Evolutionary conservation across 371 early-diverging fungal species (phyloP).

Genomic region (Capillidium heterosporum): DNA sequence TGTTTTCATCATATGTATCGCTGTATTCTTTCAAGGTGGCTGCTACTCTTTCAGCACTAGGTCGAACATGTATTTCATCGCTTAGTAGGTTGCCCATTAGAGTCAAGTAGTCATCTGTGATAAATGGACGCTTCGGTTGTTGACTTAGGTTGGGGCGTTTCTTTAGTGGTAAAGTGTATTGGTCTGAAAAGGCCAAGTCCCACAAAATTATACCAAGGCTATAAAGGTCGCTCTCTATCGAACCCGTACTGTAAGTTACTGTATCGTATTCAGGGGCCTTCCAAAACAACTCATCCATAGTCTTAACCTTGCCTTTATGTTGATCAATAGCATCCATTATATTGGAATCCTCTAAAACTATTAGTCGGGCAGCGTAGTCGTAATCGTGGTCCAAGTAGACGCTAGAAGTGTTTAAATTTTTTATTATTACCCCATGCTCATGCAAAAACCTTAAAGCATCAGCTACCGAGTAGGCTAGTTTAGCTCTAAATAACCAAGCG

Average conservation of each 20-base stretch:
- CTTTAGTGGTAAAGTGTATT: background rate
- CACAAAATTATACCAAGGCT: background rate
- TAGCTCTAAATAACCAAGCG: background rate
- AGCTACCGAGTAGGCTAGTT: background rate
- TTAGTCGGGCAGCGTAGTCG: background rate
- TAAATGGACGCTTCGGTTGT: too few relatives aligned
- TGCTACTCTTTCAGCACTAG: background rate
- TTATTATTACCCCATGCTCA: background rate
- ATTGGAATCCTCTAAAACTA: background rate
- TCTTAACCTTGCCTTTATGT: background rate
- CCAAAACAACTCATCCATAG: background rate
- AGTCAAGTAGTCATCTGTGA: too few relatives aligned
- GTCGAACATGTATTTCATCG: background rate
- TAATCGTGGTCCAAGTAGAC: background rate
- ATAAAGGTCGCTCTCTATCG: constrained; percentile 1
- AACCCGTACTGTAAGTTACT: background rate
- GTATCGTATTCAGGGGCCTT: background rate
- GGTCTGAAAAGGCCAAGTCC: background rate
- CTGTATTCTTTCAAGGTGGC: background rate
- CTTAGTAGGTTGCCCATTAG: too few relatives aligned
- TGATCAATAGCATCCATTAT: background rate
- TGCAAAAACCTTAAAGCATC: background rate
- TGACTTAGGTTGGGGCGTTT: too few relatives aligned
- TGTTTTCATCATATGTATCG: background rate
- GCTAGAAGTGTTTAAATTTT: background rate